A percentile compares a stretch with the other conserved stretches of the same genome.
These are phyloP conservation scores for Quercus mongolica DNA, from an alignment of 306 rosid species.

Conservation along the genomic window DNA sequence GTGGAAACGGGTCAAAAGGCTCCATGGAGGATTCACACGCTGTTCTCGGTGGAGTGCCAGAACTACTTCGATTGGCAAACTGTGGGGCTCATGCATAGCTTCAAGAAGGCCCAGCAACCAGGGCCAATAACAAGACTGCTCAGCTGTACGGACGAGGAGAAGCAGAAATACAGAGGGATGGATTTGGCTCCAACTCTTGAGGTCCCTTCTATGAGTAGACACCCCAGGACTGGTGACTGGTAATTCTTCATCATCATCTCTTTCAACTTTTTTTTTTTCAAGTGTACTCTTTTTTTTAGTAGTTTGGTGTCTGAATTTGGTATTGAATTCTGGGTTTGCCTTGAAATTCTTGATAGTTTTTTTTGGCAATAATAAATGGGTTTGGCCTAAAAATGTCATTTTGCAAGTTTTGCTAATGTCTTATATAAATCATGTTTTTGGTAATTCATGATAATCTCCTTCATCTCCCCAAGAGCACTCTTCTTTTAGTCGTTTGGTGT, in stretches of 20 bases:
- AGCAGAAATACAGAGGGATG: conserved; percentile 85
- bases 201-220: conserved; percentile 96
- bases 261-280: neutral
- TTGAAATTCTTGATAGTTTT: conserved; percentile 1
- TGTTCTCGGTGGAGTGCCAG: conserved; percentile 97
- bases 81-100: conserved; percentile 88
- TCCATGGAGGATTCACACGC: conserved; percentile 75
- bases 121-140: conserved; percentile 93
- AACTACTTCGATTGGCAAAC: conserved; percentile 99
- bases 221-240: conserved; percentile 99
- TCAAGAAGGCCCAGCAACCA: conserved; percentile 73
- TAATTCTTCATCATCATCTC: conserved; percentile 12
- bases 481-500: neutral
- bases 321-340: conserved; percentile 24
- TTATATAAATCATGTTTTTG: too few relatives aligned
- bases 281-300: neutral
- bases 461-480: too few relatives aligned
- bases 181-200: conserved; percentile 92
- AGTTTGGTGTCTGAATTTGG: conserved; percentile 9
- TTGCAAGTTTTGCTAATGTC: too few relatives aligned
- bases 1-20: conserved; percentile 43
- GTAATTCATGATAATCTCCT: too few relatives aligned
- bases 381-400: neutral
- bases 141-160: conserved; percentile 92
- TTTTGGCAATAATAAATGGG: too few relatives aligned